Percentiles rank a stretch among this genome's conserved stretches.
These are phyloP conservation scores for Murraya paniculata DNA, from an alignment of 345 rosid genomes.

Conservation along the genomic window DNA sequence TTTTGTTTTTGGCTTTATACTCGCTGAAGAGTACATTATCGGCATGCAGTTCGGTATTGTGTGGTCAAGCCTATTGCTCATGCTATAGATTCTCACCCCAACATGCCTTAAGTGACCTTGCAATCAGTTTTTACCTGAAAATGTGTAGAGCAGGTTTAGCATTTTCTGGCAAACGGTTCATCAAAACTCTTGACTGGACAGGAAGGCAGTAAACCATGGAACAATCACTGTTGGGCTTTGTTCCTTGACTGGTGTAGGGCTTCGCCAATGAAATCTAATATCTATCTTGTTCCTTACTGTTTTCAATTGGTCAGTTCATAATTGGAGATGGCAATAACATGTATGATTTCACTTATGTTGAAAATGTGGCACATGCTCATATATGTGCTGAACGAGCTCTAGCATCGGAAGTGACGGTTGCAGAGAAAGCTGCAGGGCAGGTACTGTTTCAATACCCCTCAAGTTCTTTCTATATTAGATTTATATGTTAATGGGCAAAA, in stretches of 20 bases:
- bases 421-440: constrained; percentile 87
- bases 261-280: constrained; percentile 10
- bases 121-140: not conserved
- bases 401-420: constrained; percentile 67
- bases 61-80: not conserved
- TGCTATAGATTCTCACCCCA: not conserved
- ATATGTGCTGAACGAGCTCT: constrained; percentile 93
- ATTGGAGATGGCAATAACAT: constrained; percentile 85
- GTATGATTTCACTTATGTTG: constrained; percentile 85
- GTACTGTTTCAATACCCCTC: constrained; percentile 35
- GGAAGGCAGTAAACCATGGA: not conserved
- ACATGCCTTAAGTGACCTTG: not conserved
- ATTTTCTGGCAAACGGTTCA: not conserved
- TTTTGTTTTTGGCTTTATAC: not conserved
- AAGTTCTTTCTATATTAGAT: constrained; percentile 1
- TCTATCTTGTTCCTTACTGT: not conserved
- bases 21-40: not conserved
- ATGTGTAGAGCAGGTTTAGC: not conserved
- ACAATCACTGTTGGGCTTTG: not conserved
- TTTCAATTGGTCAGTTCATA: constrained; percentile 56
- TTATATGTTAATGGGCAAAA: not conserved
- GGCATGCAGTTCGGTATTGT: not conserved
- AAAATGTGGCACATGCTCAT: constrained; percentile 95
- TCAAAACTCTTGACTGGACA: not conserved
- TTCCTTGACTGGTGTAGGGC: not conserved